Evolutionary conservation across 441 rosid genomes (phyloP).

Genomic region (Arabidopsis hybrid): DNA sequence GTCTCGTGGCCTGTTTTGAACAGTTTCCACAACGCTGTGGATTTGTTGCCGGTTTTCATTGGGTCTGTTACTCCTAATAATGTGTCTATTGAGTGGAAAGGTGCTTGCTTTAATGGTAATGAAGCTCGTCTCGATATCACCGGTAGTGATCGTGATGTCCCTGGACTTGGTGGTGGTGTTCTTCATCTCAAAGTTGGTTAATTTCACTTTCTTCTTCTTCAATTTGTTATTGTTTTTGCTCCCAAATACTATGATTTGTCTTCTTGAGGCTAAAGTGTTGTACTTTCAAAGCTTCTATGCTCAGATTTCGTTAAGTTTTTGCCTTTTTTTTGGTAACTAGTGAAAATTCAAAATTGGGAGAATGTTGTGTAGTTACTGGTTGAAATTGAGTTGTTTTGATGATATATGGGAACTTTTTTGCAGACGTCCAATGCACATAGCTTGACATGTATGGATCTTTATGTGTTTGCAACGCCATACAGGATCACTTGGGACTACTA

Average conservation of each 20-base stretch:
- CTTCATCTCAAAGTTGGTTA: constrained; percentile 67
- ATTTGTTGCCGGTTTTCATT: constrained; percentile 78
- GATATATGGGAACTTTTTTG: constrained; percentile 8
- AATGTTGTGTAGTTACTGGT: constrained; percentile 1
- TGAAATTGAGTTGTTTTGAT: not conserved
- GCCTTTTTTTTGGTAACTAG: not conserved
- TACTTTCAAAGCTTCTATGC: not conserved
- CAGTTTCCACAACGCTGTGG: constrained; percentile 79
- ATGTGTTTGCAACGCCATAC: constrained; percentile 97
- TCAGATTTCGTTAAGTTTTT: not conserved
- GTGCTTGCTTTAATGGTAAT: constrained; percentile 88
- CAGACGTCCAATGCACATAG: constrained; percentile 93
- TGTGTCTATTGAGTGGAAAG: constrained; percentile 78
- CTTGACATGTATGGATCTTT: constrained; percentile 96
- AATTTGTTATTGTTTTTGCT: not conserved
- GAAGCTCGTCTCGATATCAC: constrained; percentile 77
- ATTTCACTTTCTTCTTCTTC: not conserved
- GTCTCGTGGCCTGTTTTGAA: constrained; percentile 92
- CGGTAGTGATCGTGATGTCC: constrained; percentile 56
- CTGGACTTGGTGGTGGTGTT: constrained; percentile 84
- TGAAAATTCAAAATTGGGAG: not conserved
- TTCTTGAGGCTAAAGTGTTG: not conserved
- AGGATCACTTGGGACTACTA: constrained; percentile 96
- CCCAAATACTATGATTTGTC: not conserved
- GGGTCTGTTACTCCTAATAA: constrained; percentile 75